A percentile compares a stretch with the other conserved stretches of the same genome.
Conservation (phyloP, 2,329 filamentous ascomycete species). For the Cladosporium sp. region DNA sequence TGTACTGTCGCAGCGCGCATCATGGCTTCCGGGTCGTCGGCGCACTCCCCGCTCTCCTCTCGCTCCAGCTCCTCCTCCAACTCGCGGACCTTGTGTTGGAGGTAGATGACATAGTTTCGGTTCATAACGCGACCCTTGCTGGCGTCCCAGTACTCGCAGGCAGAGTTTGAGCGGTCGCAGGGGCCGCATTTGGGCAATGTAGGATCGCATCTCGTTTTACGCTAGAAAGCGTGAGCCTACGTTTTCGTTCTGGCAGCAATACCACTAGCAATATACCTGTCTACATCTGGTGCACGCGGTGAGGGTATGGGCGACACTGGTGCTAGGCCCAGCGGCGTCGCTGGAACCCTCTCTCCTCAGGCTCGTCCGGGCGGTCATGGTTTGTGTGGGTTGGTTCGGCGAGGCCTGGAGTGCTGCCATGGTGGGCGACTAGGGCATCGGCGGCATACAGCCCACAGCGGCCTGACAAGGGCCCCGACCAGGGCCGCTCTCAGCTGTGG, state of each 20-base stretch:
- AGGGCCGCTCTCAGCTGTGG: constrained; percentile 7
- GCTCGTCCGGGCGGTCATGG: constrained; percentile 12
- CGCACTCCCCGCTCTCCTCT: constrained; percentile 69
- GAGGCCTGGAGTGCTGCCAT: constrained; percentile 6
- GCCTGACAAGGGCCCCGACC: constrained; percentile 8
- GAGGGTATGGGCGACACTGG: constrained; percentile 63
- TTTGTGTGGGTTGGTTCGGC: background rate
- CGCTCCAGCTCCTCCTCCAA: constrained; percentile 76
- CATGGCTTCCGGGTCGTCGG: constrained; percentile 71
- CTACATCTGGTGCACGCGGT: constrained; percentile 75
- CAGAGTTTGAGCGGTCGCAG: constrained; percentile 83
- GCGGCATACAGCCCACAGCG: background rate
- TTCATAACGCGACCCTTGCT: constrained; percentile 79
- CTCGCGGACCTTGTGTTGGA: constrained; percentile 78
- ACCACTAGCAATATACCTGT: constrained; percentile 50
- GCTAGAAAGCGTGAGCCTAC: constrained; percentile 45
- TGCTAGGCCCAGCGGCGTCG: constrained; percentile 1
- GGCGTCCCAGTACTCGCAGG: constrained; percentile 93
- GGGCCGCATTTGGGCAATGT: constrained; percentile 84
- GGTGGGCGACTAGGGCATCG: constrained; percentile 4
- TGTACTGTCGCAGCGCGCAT: constrained; percentile 80
- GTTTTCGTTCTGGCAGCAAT: background rate
- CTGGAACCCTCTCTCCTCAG: constrained; percentile 12
- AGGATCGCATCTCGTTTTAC: constrained; percentile 94
- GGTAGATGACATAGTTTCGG: constrained; percentile 82